Conservation (phyloP, 345 rosid genomes). For the Linum lewisii region DNA sequence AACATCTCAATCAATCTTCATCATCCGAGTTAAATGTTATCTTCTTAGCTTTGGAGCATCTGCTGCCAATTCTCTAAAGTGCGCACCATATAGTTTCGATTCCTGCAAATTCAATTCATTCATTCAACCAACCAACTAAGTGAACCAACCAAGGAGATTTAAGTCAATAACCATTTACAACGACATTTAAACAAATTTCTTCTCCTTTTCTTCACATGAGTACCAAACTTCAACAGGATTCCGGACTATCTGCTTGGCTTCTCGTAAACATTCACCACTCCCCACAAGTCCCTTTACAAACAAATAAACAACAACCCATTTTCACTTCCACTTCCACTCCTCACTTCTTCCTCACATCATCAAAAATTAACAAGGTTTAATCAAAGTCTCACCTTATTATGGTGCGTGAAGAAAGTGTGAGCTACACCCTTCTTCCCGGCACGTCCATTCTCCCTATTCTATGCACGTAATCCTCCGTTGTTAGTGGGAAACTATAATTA, state of each 20-base stretch:
- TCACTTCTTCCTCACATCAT: constrained; percentile 18
- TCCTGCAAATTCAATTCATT: constrained; percentile 37
- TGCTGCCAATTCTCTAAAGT: constrained; percentile 75
- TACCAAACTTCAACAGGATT: constrained; percentile 78
- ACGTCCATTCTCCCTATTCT: constrained; percentile 90
- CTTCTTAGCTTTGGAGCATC: constrained; percentile 79
- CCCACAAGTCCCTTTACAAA: constrained; percentile 75
- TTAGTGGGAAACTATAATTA: constrained; percentile 87
- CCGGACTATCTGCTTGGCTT: constrained; percentile 89
- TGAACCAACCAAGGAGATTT: too few relatives aligned
- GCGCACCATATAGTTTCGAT: constrained; percentile 90
- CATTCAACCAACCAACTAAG: too few relatives aligned
- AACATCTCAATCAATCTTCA: constrained; percentile 66
- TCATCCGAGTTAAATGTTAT: constrained; percentile 71
- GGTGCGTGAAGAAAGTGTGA: constrained; percentile 83
- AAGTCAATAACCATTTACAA: too few relatives aligned
- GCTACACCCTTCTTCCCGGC: constrained; percentile 98
- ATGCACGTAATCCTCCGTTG: constrained; percentile 91
- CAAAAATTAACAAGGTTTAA: constrained; percentile 19
- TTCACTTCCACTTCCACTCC: constrained; percentile 30
- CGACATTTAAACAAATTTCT: too few relatives aligned
- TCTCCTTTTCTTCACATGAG: constrained; percentile 95
- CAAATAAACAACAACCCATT: constrained; percentile 34
- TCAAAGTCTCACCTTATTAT: constrained; percentile 50
- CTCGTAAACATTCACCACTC: constrained; percentile 91